Base-by-base conservation (phyloP, 2,329 filamentous ascomycete species). In the Drechslerella stenobrocha region DNA sequence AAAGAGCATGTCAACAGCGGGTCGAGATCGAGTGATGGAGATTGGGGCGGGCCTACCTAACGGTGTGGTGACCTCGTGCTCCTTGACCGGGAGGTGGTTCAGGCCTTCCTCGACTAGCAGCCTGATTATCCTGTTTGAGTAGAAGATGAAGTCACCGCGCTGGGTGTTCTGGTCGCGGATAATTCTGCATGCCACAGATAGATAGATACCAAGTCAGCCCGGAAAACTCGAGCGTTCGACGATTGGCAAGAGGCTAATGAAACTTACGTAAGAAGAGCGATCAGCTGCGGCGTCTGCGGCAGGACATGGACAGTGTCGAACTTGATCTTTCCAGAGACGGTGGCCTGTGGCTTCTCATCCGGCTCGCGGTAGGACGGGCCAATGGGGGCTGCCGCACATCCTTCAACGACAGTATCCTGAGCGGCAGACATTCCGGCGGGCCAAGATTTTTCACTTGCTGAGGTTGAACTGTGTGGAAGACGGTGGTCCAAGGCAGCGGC, bases 121-220 rank as follows among this genome's bases (percentile, higher is more conserved):
- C 28, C 93, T 89, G 76, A 97, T 97, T 76, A 98, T 97, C 66
- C 93, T 86, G 79, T 98, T 98, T 42, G 91, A 96, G 80, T 97
- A 96, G 79, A 98, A 98, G 75, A 98, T 96, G 77, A 98, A 98
- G 77, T 98, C 93, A 70, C 90, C 93, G 64, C 93, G 88, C 59
- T 87, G 84, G 3, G 93, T 98, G 72, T 87, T 83, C 77, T 88
- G 89, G 77, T 96, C 90, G 73, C 93, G 87, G 75, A 98, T 97
- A 83, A 96, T n/a, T n/a, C n/a, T n/a, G n/a, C n/a, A n/a, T n/a
- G n/a, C n/a, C n/a, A n/a, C n/a, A n/a, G n/a, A n/a, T n/a, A n/a
- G n/a, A n/a, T n/a, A n/a, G n/a, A n/a, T n/a, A n/a, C n/a, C n/a
- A n/a, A n/a, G n/a, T n/a, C n/a, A n/a, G n/a, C n/a, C n/a, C n/a